These are phyloP conservation scores for Thyridium curvatum DNA, from an alignment of 2,329 filamentous ascomycete genomes.

Conservation along the genomic window DNA sequence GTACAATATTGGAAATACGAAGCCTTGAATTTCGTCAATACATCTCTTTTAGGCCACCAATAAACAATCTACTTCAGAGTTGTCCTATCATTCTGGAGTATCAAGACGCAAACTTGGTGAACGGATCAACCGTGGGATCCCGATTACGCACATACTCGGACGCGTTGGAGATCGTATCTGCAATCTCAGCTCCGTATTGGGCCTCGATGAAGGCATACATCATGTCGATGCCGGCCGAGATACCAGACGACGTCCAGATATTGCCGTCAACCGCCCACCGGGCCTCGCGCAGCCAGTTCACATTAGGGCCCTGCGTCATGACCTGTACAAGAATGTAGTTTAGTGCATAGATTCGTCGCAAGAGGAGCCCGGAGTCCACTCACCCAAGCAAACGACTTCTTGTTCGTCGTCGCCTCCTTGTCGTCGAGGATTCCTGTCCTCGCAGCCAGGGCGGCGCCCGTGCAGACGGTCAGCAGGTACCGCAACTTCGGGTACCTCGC, in stretches of 20 bases:
- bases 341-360: neutral
- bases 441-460: constrained; percentile 44
- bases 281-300: constrained; percentile 45
- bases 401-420: constrained; percentile 51
- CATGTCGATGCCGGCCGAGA: constrained; percentile 46
- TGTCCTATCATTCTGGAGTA: too few relatives aligned
- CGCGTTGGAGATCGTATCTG: constrained; percentile 28
- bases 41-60: too few relatives aligned
- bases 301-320: constrained; percentile 28
- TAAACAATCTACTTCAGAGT: too few relatives aligned
- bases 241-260: constrained; percentile 51
- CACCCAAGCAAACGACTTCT: constrained; percentile 28
- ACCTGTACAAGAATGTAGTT: constrained; percentile 17
- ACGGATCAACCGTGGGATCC: too few relatives aligned
- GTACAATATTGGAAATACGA: neutral
- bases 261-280: constrained; percentile 54
- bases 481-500: constrained; percentile 29
- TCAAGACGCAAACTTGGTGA: too few relatives aligned
- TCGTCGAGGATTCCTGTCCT: constrained; percentile 46
- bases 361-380: neutral
- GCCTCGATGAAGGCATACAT: constrained; percentile 8
- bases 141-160: constrained; percentile 29
- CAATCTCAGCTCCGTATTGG: constrained; percentile 32
- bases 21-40: too few relatives aligned
- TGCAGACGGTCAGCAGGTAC: constrained; percentile 52